Conservation (phyloP, 2,329 filamentous ascomycete genomes). For the Hypoxylon rubiginosum region DNA sequence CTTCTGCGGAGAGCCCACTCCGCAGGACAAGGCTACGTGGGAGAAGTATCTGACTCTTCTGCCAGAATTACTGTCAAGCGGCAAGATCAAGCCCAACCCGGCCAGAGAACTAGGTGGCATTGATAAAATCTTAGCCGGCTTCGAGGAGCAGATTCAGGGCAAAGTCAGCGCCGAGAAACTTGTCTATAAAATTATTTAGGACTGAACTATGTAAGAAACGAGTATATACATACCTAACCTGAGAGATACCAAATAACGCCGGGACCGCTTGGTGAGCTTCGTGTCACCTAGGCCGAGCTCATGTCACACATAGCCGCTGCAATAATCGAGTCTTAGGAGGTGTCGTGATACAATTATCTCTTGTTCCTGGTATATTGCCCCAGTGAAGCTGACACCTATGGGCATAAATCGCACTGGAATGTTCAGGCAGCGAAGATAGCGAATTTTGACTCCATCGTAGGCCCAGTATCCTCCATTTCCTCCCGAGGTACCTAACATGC, state of each 20-base stretch:
- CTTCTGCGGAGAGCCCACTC: conserved; percentile 48
- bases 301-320: not conserved
- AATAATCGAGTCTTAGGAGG: not conserved
- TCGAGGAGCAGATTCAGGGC: conserved; percentile 48
- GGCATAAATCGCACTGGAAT: not conserved
- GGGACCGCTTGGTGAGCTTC: not conserved
- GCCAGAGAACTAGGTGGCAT: conserved; percentile 49
- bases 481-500: not conserved
- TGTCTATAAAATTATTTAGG: conserved; percentile 49
- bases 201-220: not conserved
- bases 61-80: conserved; percentile 46
- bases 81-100: conserved; percentile 51
- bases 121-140: conserved; percentile 47
- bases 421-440: not conserved
- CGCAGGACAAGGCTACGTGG: conserved; percentile 51
- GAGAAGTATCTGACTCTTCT: conserved; percentile 52
- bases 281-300: not conserved
- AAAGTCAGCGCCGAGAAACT: conserved; percentile 53
- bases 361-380: not conserved
- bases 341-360: not conserved
- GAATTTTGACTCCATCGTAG: not conserved
- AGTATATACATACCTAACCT: not conserved
- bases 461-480: not conserved
- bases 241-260: not conserved
- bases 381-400: too few species aligned